Percentiles rank a stretch among this genome's conserved stretches.
Evolutionary conservation across 306 rosid species (phyloP).

Genomic region (Lotus japonicus): DNA sequence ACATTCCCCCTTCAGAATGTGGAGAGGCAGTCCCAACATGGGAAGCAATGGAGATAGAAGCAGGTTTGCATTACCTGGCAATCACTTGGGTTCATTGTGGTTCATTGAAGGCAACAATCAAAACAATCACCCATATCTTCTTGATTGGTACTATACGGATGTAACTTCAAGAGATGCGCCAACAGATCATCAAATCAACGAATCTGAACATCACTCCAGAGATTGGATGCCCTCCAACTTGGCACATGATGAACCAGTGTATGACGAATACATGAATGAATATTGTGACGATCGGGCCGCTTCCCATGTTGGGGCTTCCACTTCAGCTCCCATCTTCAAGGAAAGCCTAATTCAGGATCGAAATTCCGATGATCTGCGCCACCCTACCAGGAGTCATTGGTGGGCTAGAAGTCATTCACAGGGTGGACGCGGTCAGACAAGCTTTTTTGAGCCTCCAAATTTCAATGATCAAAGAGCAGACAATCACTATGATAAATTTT

Average conservation of each 20-base stretch:
- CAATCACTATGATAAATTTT: conserved; percentile 29
- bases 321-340: conserved; percentile 48
- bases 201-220: conserved; percentile 25
- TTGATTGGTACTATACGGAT: conserved; percentile 74
- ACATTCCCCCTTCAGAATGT: conserved; percentile 39
- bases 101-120: conserved; percentile 40
- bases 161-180: conserved; percentile 13
- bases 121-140: conserved; percentile 58
- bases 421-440: conserved; percentile 40
- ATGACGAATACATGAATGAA: conserved; percentile 32
- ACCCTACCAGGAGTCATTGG: conserved; percentile 50
- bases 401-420: conserved; percentile 60
- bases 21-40: conserved; percentile 38
- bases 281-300: conserved; percentile 23
- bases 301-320: conserved; percentile 63
- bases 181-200: conserved; percentile 36
- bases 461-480: conserved; percentile 32
- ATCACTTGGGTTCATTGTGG: conserved; percentile 57
- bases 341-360: conserved; percentile 47
- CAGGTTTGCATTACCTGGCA: conserved; percentile 31
- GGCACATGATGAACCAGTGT: conserved; percentile 24
- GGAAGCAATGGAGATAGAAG: conserved; percentile 40
- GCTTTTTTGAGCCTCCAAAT: conserved; percentile 86
- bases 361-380: conserved; percentile 16
- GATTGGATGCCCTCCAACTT: conserved; percentile 48